Evolutionary conservation across 2,329 filamentous ascomycete genomes (phyloP).

Genomic region (Sporothrix phasma): DNA sequence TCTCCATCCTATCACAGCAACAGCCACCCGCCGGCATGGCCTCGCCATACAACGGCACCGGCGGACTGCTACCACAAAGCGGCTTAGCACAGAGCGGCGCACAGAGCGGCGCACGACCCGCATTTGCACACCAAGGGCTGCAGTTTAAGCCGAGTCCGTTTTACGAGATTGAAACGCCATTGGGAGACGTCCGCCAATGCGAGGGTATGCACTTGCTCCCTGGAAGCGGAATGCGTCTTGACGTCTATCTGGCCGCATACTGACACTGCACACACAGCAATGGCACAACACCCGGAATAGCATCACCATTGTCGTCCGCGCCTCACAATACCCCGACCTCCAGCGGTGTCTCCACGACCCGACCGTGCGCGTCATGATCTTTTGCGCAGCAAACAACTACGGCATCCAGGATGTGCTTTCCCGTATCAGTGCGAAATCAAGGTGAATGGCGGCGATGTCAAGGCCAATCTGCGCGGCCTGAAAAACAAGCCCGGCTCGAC

Average conservation of each 20-base stretch:
- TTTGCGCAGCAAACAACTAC: constrained; percentile 59
- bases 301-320: constrained; percentile 34
- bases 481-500: constrained; percentile 97
- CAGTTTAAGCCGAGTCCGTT: constrained; percentile 70
- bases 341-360: constrained; percentile 49
- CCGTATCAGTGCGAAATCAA: constrained; percentile 89
- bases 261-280: constrained; percentile 34
- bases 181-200: constrained; percentile 57
- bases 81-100: not conserved
- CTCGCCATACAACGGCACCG: constrained; percentile 7
- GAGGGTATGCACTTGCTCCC: constrained; percentile 54
- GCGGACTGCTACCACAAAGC: not conserved
- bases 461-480: constrained; percentile 84
- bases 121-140: constrained; percentile 18
- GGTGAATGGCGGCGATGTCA: constrained; percentile 78
- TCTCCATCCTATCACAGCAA: constrained; percentile 14
- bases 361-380: constrained; percentile 67
- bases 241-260: no score
- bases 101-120: not conserved
- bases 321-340: constrained; percentile 43
- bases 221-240: not conserved
- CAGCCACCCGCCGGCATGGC: constrained; percentile 3
- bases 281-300: constrained; percentile 45
- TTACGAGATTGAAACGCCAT: constrained; percentile 56
- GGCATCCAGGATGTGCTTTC: constrained; percentile 71